A percentile compares a stretch with the other conserved stretches of the same genome.
These are phyloP conservation scores for Saccharomycopsis phalli DNA, from an alignment of 1,139 yeast genomes.

Conservation along the genomic window DNA sequence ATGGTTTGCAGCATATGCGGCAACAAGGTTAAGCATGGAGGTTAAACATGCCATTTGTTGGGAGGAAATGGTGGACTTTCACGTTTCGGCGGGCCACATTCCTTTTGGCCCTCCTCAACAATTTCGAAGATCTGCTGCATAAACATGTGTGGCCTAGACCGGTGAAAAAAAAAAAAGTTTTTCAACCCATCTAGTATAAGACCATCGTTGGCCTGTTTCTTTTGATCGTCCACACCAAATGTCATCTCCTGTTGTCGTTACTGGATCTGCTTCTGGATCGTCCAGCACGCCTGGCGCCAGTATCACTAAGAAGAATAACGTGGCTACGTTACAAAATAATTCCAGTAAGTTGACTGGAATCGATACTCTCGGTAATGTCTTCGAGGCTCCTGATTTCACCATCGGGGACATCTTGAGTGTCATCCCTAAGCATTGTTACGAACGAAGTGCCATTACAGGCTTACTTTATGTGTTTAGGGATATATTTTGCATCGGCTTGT, in stretches of 20 bases:
- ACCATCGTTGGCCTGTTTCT: not conserved
- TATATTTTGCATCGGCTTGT: slow-evolving; percentile 39
- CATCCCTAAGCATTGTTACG: slow-evolving; percentile 70
- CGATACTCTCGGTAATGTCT: slow-evolving; percentile 56
- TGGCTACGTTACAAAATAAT: slow-evolving; percentile 22
- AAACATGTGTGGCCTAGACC: not conserved
- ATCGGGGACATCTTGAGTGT: slow-evolving; percentile 65
- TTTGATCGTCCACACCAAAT: not conserved
- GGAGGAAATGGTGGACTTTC: too few relatives aligned
- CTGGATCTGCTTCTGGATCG: slow-evolving; percentile 13
- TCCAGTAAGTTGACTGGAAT: slow-evolving; percentile 31
- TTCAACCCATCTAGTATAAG: not conserved
- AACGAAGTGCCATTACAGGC: slow-evolving; percentile 50
- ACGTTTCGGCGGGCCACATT: too few relatives aligned
- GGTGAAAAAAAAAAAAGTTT: not conserved
- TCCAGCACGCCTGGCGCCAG: slow-evolving; percentile 20
- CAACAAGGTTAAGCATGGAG: too few relatives aligned
- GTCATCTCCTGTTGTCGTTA: slow-evolving; percentile 4
- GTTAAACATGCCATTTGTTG: too few relatives aligned
- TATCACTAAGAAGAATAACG: slow-evolving; percentile 22
- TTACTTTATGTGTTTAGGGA: slow-evolving; percentile 61
- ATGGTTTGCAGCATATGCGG: too few relatives aligned
- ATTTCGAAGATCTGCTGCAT: not conserved
- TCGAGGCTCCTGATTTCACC: slow-evolving; percentile 64
- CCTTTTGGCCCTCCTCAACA: not conserved